These are phyloP conservation scores for Globisporangium nunn DNA, from an alignment of 352 stramenopile genomes.

Conservation along the genomic window DNA sequence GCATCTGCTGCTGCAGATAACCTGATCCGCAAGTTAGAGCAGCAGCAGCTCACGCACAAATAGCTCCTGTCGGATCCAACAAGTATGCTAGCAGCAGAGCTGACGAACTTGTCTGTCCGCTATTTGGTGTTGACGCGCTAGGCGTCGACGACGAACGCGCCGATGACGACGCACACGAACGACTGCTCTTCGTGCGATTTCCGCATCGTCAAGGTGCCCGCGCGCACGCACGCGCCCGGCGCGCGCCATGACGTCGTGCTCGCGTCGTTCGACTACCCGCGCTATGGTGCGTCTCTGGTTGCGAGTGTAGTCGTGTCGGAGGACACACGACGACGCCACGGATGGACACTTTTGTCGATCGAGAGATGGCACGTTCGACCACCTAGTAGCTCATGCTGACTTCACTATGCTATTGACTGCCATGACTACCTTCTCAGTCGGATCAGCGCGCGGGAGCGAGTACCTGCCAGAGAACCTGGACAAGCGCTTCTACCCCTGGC, in stretches of 20 bases:
- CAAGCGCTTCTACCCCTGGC: constrained; percentile 65
- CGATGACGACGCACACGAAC: constrained; percentile 82
- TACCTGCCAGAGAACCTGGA: constrained; percentile 65
- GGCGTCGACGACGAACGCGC: constrained; percentile 50
- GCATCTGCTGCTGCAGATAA: background rate
- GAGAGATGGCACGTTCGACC: too few relatives aligned
- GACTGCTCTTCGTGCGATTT: constrained; percentile 83
- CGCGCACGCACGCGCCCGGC: constrained; percentile 32
- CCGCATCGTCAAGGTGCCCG: constrained; percentile 70
- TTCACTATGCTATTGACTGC: background rate
- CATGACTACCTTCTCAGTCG: constrained; percentile 28
- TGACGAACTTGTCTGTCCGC: background rate
- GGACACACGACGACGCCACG: background rate
- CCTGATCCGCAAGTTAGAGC: background rate
- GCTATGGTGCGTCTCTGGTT: constrained; percentile 41
- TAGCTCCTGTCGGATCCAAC: background rate
- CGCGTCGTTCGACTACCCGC: constrained; percentile 53
- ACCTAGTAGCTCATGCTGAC: too few relatives aligned
- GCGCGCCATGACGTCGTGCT: constrained; percentile 53
- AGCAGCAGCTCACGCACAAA: background rate
- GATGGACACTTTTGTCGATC: background rate
- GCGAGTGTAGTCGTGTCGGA: background rate
- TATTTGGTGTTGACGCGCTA: constrained; percentile 10
- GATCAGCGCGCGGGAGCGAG: constrained; percentile 41
- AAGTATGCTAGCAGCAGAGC: background rate